Evolutionary conservation across 805 yeast species (phyloP).

Genomic region (Alloascoidea africana): DNA sequence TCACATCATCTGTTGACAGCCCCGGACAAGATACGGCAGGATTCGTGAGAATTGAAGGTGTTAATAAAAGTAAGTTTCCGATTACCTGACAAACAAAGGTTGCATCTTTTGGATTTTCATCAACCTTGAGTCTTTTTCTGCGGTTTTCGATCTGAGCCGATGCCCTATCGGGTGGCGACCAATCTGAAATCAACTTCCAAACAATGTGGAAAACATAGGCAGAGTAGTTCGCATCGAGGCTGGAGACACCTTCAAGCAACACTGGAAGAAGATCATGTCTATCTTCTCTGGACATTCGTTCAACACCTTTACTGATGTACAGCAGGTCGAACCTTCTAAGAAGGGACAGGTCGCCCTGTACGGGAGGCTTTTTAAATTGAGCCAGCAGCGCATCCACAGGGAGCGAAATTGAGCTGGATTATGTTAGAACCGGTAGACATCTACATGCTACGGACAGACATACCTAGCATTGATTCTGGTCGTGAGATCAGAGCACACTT

Average conservation of each 20-base stretch:
- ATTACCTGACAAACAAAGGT: constrained; percentile 23
- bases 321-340: constrained; percentile 50
- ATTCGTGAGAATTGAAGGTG: constrained; percentile 24
- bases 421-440: constrained; percentile 1
- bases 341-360: constrained; percentile 26
- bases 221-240: constrained; percentile 19
- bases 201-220: constrained; percentile 51
- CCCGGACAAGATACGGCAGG: constrained; percentile 50
- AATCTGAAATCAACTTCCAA: constrained; percentile 32
- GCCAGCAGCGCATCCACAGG: constrained; percentile 49
- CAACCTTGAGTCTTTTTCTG: constrained; percentile 21
- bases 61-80: constrained; percentile 9
- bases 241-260: constrained; percentile 30
- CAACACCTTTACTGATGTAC: constrained; percentile 54
- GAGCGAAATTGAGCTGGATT: constrained; percentile 24
- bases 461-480: constrained; percentile 40
- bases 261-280: constrained; percentile 26
- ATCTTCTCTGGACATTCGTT: constrained; percentile 28
- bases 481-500: constrained; percentile 49
- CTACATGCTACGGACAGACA: background rate
- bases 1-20: constrained; percentile 34
- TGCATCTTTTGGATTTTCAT: constrained; percentile 23
- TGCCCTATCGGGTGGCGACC: constrained; percentile 35
- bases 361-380: constrained; percentile 44
- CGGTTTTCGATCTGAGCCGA: constrained; percentile 24